Evolutionary conservation across 306 rosid genomes (phyloP).

Genomic region (Cucumis hystrix): DNA sequence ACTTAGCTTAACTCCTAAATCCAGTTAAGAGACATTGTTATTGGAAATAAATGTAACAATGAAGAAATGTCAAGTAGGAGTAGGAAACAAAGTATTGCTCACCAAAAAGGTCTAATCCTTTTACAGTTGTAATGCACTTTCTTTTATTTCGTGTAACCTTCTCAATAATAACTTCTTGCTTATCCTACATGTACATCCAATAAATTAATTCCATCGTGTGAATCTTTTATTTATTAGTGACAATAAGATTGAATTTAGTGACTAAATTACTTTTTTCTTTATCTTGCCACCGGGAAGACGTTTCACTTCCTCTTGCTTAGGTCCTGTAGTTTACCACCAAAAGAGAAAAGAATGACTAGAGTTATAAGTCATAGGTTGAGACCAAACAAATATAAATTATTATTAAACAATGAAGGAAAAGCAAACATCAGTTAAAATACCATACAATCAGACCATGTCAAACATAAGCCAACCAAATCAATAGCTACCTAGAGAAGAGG

Average conservation of each 20-base stretch:
- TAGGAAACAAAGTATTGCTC: slow-evolving; percentile 15
- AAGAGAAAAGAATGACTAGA: background rate
- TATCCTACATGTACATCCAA: slow-evolving; percentile 47
- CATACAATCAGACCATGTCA: background rate
- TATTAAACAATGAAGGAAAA: background rate
- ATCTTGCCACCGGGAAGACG: slow-evolving; percentile 99
- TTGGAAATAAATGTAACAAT: background rate
- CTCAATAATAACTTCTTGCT: slow-evolving; percentile 83
- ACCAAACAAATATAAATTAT: background rate
- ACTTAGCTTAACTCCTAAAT: slow-evolving; percentile 81
- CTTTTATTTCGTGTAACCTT: slow-evolving; percentile 88
- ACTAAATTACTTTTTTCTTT: slow-evolving; percentile 65
- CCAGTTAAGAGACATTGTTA: slow-evolving; percentile 8
- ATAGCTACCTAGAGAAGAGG: background rate
- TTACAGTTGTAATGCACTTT: slow-evolving; percentile 87
- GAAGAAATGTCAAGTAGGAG: background rate
- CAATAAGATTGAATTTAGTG: background rate
- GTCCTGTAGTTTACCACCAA: slow-evolving; percentile 26
- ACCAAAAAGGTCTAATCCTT: slow-evolving; percentile 95
- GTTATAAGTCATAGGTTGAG: background rate
- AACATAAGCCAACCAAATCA: background rate
- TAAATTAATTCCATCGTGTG: background rate
- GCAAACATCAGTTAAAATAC: background rate
- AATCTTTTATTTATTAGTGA: background rate
- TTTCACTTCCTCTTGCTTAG: slow-evolving; percentile 76